Base-by-base conservation (phyloP, 768 basidiomycete species). In the Leccinum arenicola region DNA sequence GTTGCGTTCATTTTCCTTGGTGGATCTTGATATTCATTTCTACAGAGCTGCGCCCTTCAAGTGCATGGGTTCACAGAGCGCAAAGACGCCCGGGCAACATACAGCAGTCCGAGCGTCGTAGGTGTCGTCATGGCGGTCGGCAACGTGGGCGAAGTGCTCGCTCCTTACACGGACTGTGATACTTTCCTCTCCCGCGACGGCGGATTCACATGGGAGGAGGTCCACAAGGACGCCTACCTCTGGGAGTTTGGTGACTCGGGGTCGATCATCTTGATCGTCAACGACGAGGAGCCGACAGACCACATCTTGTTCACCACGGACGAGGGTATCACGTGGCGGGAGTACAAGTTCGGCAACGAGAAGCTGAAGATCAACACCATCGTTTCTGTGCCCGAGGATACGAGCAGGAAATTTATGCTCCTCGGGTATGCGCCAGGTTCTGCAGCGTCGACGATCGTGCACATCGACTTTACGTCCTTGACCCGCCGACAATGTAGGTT, bases 231-330 rank as follows among this genome's bases (percentile, higher is more conserved):
- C 64, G 96, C 97, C 0, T 91, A 98, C 69, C 80, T 98, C 40
- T 99, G 93, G 94, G 95, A 95, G 71, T 98, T 96, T 66, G 96
- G 96, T 29, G 97, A 98, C 75, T 96, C 93, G 0, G 97, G 97
- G 5, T 95, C 95, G 1, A 80, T 99, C 58, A 80, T 98, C 36
- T 78, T 99, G 64, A 88, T 99, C 77, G 93, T 86, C 48, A 98
- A 98, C 73, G 97, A 99, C 72, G 96, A 98, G 70, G 89, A 89
- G 59, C 84, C 95, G 0, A 95, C 92, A 3, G 91, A 97, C 66
- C 88, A 90, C 61, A 82, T 98, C 48, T 72, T 95, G 62, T 98
- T 87, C 76, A 93, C 92, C 57, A 91, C 87, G 10, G 86, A 99
- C 68, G 93, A 98, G 68, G 97, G 97, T 7, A 66, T 85, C 36